Base-by-base conservation (phyloP, 345 rosid genomes). In the Lepidium sativum region DNA sequence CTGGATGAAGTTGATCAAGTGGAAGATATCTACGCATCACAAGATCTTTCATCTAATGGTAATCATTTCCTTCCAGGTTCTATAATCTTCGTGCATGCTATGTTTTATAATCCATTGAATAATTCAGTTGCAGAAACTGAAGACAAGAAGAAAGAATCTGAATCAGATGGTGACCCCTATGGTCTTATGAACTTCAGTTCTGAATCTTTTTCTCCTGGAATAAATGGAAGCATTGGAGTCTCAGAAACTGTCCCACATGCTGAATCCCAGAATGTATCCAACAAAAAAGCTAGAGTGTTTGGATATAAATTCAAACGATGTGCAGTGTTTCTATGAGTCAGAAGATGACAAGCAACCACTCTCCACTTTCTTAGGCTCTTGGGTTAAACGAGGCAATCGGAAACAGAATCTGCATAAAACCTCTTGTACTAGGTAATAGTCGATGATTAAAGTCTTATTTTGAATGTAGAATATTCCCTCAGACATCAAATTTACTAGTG, bases 1-100 rank as follows among this genome's bases (percentile, higher is more conserved):
- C 82, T 88, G 31, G 89, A 82, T 62, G 91, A 82, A 69, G 83
- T 88, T 45, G 86, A 85, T 70, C 90, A 83, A 72, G 83, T 80
- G 54, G 94, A 86, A 63, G 86, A 84, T 73, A 56, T 83, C 73
- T 81, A 81, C 64, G 88, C 84, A 12, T 80, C 87, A 9, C 65
- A 77, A 9, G 75, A 81, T 53, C 82, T 78, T 23, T 74, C 87
- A 41, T 76, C 76, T 51, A 75, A 63, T 32, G 80, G 79, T 63
- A 81, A 79, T 72, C 80, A 72, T 78, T 68, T 77, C 65, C 80
- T 73, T 66, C 77, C 77, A 67, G 92, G 88, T 54, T 39, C 25
- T 58, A 45, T 59, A 63, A 21, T 27, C 34, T 63, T 31, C 37
- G 13, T 58, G 8, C 69, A 52, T 42, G 16, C 8, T 60, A 42